Evolutionary conservation across 805 yeast genomes (phyloP).

Genomic region (Yamadazyma akitaensis): DNA sequence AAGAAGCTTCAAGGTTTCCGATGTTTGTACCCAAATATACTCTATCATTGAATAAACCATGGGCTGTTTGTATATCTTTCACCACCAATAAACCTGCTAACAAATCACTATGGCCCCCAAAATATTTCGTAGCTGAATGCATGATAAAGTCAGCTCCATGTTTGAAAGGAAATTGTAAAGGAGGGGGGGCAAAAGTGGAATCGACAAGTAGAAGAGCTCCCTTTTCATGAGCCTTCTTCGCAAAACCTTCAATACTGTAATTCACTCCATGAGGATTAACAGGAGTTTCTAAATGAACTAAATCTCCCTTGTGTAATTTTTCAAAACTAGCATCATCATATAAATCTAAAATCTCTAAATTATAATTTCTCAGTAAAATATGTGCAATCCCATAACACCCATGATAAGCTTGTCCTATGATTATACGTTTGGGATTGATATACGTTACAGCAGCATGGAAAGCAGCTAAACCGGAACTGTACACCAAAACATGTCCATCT

Average conservation of each 20-base stretch:
- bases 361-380: conserved; percentile 58
- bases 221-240: conserved; percentile 66
- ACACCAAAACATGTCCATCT: conserved; percentile 63
- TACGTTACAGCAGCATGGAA: conserved; percentile 70
- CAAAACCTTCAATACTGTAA: conserved; percentile 59
- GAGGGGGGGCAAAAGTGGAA: conserved; percentile 93
- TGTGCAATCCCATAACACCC: conserved; percentile 75
- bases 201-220: conserved; percentile 77
- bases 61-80: conserved; percentile 47
- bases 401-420: conserved; percentile 79
- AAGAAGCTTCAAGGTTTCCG: conserved; percentile 71
- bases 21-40: conserved; percentile 73
- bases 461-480: conserved; percentile 79
- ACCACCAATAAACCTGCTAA: conserved; percentile 77
- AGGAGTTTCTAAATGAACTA: conserved; percentile 84
- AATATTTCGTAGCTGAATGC: conserved; percentile 91
- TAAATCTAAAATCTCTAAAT: conserved; percentile 40
- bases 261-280: conserved; percentile 78
- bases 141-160: conserved; percentile 86
- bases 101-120: conserved; percentile 94
- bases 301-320: conserved; percentile 60
- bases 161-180: conserved; percentile 74
- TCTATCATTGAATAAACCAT: conserved; percentile 58
- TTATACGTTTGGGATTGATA: conserved; percentile 68
- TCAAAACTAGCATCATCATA: conserved; percentile 38